A percentile compares a stretch with the other conserved stretches of the same genome.
These are phyloP conservation scores for Pseudogymnoascus pannorum DNA, from an alignment of 2,329 filamentous ascomycete genomes.

Conservation along the genomic window DNA sequence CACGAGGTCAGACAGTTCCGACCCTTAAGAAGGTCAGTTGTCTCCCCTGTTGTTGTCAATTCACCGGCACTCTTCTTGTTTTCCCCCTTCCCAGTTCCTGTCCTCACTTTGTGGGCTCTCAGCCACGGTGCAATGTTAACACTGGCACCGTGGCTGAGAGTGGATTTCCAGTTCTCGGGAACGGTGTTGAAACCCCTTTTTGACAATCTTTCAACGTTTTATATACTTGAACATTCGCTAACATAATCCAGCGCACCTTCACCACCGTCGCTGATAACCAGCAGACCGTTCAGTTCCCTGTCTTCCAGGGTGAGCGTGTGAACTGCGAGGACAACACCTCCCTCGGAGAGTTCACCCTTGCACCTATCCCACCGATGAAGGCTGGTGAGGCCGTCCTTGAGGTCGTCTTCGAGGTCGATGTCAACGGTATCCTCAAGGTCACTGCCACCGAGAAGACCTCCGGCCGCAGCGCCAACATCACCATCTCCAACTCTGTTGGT, in stretches of 20 bases:
- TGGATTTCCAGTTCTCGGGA: conserved; percentile 1
- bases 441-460: conserved; percentile 99
- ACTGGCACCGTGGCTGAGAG: too few species aligned
- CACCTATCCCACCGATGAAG: conserved; percentile 81
- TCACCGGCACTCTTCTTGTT: too few species aligned
- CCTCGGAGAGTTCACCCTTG: conserved; percentile 92
- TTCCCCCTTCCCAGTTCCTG: conserved; percentile 8
- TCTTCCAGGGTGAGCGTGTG: conserved; percentile 92
- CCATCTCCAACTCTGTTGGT: conserved; percentile 98
- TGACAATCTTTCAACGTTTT: too few species aligned
- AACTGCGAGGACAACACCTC: conserved; percentile 99
- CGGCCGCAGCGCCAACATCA: conserved; percentile 97
- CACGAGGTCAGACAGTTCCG: conserved; percentile 69
- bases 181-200: too few species aligned
- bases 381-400: conserved; percentile 95
- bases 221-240: conserved; percentile 13
- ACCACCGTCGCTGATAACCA: conserved; percentile 75
- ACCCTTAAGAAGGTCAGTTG: conserved; percentile 78
- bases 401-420: conserved; percentile 98
- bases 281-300: conserved; percentile 82
- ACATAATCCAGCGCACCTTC: conserved; percentile 51
- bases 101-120: too few species aligned
- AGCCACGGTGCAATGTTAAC: too few species aligned
- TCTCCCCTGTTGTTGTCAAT: too few species aligned
- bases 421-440: conserved; percentile 99